Evolutionary conservation across 805 yeast genomes (phyloP).

Genomic region (Brettanomyces custersianus): DNA sequence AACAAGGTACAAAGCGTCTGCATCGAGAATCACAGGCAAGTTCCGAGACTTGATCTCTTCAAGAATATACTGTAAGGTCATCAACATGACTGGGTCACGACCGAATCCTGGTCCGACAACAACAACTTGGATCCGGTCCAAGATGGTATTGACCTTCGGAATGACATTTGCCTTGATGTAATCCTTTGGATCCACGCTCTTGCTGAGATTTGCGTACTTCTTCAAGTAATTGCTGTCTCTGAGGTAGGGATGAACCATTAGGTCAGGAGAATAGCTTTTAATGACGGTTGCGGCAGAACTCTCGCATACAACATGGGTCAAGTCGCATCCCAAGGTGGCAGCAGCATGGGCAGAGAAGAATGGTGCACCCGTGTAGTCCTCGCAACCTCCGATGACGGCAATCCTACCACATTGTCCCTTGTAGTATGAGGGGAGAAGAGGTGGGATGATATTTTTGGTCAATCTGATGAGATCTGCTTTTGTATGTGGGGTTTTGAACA

Average conservation of each 20-base stretch:
- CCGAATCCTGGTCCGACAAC: slow-evolving; percentile 95
- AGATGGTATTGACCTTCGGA: slow-evolving; percentile 44
- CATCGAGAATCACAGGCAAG: slow-evolving; percentile 78
- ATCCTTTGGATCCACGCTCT: slow-evolving; percentile 13
- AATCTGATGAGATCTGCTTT: slow-evolving; percentile 19
- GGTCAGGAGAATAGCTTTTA: slow-evolving; percentile 81
- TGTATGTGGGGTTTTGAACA: slow-evolving; percentile 3
- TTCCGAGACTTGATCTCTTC: slow-evolving; percentile 44
- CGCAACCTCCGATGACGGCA: slow-evolving; percentile 87
- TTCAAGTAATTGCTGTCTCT: slow-evolving; percentile 32
- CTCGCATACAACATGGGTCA: slow-evolving; percentile 88
- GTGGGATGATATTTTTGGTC: slow-evolving; percentile 61
- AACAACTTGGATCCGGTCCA: slow-evolving; percentile 67
- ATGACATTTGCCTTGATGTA: slow-evolving; percentile 37
- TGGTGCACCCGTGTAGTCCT: slow-evolving; percentile 96
- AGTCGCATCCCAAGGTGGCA: slow-evolving; percentile 77
- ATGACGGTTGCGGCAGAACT: slow-evolving; percentile 67
- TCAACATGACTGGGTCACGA: slow-evolving; percentile 61
- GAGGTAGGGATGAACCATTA: slow-evolving; percentile 94
- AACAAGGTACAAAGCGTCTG: slow-evolving; percentile 74
- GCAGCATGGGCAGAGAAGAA: slow-evolving; percentile 83
- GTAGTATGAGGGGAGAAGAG: slow-evolving; percentile 59
- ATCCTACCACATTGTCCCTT: slow-evolving; percentile 89
- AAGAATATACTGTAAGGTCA: slow-evolving; percentile 48
- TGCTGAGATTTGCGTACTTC: slow-evolving; percentile 4